Percentiles rank a stretch among this genome's conserved stretches.
Evolutionary conservation across 228 moss, liverwort and hornwort species (phyloP).

Genomic region (Sphagnum magellanicum): DNA sequence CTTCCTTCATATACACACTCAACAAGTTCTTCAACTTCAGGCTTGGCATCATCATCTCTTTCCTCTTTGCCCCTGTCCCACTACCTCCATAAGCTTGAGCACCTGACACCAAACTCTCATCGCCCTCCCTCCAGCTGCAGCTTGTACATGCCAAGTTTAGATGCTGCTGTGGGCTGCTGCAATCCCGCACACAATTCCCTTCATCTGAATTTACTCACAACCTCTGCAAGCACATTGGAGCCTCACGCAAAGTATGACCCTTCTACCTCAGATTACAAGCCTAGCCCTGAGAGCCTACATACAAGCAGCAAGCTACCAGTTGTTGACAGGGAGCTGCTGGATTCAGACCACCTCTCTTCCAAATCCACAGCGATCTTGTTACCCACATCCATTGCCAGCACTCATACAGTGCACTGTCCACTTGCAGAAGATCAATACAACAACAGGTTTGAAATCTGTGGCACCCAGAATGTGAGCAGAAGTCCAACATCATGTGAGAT

Average conservation of each 20-base stretch:
- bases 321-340: not conserved
- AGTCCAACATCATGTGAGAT: too few species aligned
- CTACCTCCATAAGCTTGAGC: slow-evolving; percentile 87
- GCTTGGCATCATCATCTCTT: slow-evolving; percentile 49
- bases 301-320: not conserved
- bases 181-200: not conserved
- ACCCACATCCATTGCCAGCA: slow-evolving; percentile 30
- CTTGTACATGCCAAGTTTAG: slow-evolving; percentile 9
- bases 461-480: slow-evolving; percentile 6
- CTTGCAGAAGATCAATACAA: slow-evolving; percentile 11
- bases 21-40: slow-evolving; percentile 61
- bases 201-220: too few species aligned
- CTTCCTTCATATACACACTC: slow-evolving; percentile 14
- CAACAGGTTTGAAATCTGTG: slow-evolving; percentile 21
- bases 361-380: slow-evolving; percentile 34
- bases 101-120: slow-evolving; percentile 67
- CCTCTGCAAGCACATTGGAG: too few species aligned
- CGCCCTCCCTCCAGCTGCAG: slow-evolving; percentile 35
- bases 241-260: not conserved
- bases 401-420: slow-evolving; percentile 20
- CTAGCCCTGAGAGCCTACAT: slow-evolving; percentile 1
- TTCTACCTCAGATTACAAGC: not conserved
- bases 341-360: slow-evolving; percentile 16
- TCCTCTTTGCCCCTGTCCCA: slow-evolving; percentile 84
- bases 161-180: slow-evolving; percentile 2